Evolutionary conservation across 1,284 basidiomycete genomes (phyloP), one percentile per base, ranked within the genome.

Genomic region (Leccinum idahoense): DNA sequence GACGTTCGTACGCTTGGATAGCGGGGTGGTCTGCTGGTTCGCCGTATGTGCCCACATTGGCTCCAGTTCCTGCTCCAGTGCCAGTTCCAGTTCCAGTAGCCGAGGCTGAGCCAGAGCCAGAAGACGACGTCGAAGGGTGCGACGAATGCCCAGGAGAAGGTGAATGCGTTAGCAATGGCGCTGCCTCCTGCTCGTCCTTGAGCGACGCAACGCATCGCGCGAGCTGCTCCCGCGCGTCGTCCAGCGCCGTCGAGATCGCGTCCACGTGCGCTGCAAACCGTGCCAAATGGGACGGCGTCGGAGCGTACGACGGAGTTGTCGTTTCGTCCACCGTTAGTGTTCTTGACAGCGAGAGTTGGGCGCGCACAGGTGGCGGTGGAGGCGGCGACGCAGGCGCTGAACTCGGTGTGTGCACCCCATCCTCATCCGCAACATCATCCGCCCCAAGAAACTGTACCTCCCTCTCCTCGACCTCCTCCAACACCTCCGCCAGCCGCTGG

Each of bases 191-290:
- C 0, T 78, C 78, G 15, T 81, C 78, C 39, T 82, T 82, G 53
- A 91, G 69, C 3, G 82, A 73, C 11, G 78, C 71, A 5, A 90
- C 82, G 67, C 86, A 89, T 44, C 81, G 77, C 53, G 83, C 81
- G 29, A 92, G 75, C 61, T 89, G 77, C 5, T 84, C 84, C 37
- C 82, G 77, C 15, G 90, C 89, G 68, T 90, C 88, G 61, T 85
- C 80, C 49, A 92, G 71, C 5, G 89, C 86, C 1, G 81, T 76
- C 7, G 81, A 81, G 57, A 92, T 86, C 4, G 85, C 80, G 61
- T 89, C 85, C 2, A 91, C 81, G 72, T 92, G 90, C 0, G 81
- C 77, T 1, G 85, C 88, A 66, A 92, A 90, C 53, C 87, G 79
- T 29, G 84, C 75, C 39, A 91, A 70, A 61, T 85, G 83, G 61